Conservation (phyloP, 176 grass and related monocot species). For the Poa annua region DNA sequence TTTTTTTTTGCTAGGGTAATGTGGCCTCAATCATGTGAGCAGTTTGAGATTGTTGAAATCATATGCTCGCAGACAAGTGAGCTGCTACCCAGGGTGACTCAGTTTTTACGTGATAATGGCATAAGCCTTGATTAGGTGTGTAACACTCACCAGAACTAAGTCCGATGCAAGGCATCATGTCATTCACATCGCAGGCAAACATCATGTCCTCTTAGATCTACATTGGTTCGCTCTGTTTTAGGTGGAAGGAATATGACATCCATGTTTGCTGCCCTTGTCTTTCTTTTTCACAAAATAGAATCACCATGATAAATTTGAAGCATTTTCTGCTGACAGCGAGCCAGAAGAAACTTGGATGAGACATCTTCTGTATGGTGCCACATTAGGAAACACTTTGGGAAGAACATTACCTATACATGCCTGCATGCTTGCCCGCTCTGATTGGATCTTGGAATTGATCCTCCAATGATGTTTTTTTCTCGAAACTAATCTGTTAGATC, state of each 20-base stretch:
- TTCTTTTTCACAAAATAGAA: neutral
- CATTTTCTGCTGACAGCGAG: neutral
- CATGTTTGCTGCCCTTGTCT: neutral
- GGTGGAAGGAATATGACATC: neutral
- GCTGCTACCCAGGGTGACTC: neutral
- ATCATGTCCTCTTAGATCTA: neutral
- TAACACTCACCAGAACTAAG: constrained; percentile 7
- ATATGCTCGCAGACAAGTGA: neutral
- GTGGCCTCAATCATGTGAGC: neutral
- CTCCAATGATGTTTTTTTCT: neutral
- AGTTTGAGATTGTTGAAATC: constrained; percentile 34
- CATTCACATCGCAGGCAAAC: neutral
- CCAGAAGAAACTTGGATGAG: neutral
- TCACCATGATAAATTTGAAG: neutral
- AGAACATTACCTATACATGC: neutral
- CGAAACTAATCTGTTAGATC: neutral
- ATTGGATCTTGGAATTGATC: neutral
- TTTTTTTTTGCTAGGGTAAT: neutral
- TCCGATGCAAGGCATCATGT: neutral
- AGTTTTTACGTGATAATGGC: constrained; percentile 20
- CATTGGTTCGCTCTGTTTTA: neutral
- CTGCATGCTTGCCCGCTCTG: neutral
- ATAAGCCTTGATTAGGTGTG: neutral
- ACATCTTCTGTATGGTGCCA: neutral
- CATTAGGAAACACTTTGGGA: neutral